Evolutionary conservation across 2,329 filamentous ascomycete genomes (phyloP).

Genomic region (Ophiostoma ulmi): DNA sequence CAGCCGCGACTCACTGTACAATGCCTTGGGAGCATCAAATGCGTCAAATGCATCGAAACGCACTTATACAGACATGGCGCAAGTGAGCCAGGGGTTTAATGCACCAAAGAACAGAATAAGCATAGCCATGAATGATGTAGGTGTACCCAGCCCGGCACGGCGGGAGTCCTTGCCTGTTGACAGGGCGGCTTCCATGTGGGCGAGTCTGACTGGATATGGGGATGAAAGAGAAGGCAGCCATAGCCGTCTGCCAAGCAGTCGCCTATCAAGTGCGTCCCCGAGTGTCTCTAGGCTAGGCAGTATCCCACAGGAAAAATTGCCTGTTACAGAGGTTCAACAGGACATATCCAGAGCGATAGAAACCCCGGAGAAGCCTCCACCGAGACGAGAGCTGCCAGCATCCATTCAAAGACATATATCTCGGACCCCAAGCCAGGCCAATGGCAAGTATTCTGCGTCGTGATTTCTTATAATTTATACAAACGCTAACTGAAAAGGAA

Average conservation of each 20-base stretch:
- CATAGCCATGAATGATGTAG: background rate
- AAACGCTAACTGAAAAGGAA: background rate
- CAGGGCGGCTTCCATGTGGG: background rate
- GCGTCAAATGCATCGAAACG: background rate
- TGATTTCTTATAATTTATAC: background rate
- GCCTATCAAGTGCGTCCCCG: background rate
- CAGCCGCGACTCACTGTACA: background rate
- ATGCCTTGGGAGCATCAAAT: background rate
- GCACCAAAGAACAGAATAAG: background rate
- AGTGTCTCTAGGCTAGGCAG: background rate
- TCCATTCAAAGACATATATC: conserved; percentile 23
- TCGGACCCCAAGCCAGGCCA: conserved; percentile 17
- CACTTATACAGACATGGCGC: background rate
- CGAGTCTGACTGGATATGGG: background rate
- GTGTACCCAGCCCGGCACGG: background rate
- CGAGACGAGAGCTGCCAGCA: conserved; percentile 24
- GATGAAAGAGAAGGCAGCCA: background rate
- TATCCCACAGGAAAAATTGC: background rate
- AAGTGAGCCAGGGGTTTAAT: background rate
- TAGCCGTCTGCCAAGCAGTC: background rate
- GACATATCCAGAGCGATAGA: background rate
- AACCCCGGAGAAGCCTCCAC: conserved; percentile 22
- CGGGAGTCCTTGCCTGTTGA: background rate
- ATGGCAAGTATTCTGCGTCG: background rate
- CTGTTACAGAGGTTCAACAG: background rate